Base-by-base conservation (phyloP, 2,329 filamentous ascomycete species). In the Hortaea werneckii region DNA sequence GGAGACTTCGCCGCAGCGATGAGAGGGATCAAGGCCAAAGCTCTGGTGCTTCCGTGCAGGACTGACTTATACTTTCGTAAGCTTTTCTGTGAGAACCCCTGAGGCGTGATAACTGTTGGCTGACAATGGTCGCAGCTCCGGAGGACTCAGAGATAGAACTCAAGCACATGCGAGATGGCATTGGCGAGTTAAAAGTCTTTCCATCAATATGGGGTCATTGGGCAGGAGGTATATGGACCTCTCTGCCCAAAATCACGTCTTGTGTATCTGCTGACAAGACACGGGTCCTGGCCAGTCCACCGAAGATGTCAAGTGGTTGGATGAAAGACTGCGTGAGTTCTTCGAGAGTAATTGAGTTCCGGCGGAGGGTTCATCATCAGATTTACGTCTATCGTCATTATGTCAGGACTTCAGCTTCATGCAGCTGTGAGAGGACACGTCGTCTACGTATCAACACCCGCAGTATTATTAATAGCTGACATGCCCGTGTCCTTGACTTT, bases 81-180 rank as follows among this genome's bases (percentile, higher is more conserved):
- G 75, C 66, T 4, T 4, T 37, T 37, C 29, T 27, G 28, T 26
- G 8, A 34, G 10, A 13, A n/a, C n/a, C n/a, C n/a, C n/a, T 20
- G 4, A 20, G 20, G 10, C 26, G 30, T 34, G 4, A 5, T 20
- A 20, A 20, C 20, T 20, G 20, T 38, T n/a, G 38, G 37, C 48
- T 53, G 43, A 57, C 49, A n/a, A 6, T 11, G 29, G 29, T 12
- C 8, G 13, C 50, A 81, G 78, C 43, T 38, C 83, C 84, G 0
- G 85, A 89, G 56, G 86, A 89, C 53, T 87, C 83, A 0, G 77
- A 84, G 56, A 80, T 82, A 46, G 86, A 92, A 58, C 80, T 89
- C 26, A 61, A 61, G 41, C 76, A 73, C 48, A 83, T 83, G 80
- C 69, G 63, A 29, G 67, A 74, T 2, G 78, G 77, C 0, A 62